Base-by-base conservation (phyloP, 805 yeast species). In the Nakazawaea ambrosiae region DNA sequence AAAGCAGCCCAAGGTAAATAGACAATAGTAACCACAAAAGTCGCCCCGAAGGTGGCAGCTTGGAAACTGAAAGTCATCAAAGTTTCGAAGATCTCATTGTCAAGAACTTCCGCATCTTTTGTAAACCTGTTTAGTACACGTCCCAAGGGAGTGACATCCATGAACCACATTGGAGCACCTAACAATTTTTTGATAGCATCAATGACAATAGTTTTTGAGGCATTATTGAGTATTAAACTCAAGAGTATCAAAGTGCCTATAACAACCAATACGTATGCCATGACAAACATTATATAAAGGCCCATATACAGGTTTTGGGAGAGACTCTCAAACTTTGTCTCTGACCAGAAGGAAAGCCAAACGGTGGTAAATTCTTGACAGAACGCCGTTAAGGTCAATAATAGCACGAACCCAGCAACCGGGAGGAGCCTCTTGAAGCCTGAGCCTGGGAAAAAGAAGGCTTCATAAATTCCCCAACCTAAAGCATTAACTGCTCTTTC, bases 81-180 rank as follows among this genome's bases (percentile, higher is more conserved):
- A 48, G 80, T 83, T 49, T 82, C 87, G 42, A 76, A 75, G 47
- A 85, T 63, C 55, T 82, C 90, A 51, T 82, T 84, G 51, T 86
- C 95, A 54, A 86, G 59, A 4, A 77, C 74, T 52, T 86, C 94
- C 0, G 90, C 81, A 54, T 86, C 96, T 44, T 84, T 85, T 1
- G 95, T 85, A 57, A 86, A 86, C 45, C 95, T 65, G 57, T 85
- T 87, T 51, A 87, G 63, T 40, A 87, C 75, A 47, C 96, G 67
- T 3, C 96, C 96, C 68, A 84, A 69, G 20, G 96, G 96, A 0
- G 95, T 81, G 2, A 86, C 75, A 49, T 87, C 96, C 58, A 86
- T 70, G 54, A 74, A 87, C 0, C 77, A 58, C 90, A 84, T 85
- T 35, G 95, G 94, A 0, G 90, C 78, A 44, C 76, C 78, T 47